These are phyloP conservation scores for Cytospora piceae DNA, from an alignment of 2,329 filamentous ascomycete species.

Conservation along the genomic window DNA sequence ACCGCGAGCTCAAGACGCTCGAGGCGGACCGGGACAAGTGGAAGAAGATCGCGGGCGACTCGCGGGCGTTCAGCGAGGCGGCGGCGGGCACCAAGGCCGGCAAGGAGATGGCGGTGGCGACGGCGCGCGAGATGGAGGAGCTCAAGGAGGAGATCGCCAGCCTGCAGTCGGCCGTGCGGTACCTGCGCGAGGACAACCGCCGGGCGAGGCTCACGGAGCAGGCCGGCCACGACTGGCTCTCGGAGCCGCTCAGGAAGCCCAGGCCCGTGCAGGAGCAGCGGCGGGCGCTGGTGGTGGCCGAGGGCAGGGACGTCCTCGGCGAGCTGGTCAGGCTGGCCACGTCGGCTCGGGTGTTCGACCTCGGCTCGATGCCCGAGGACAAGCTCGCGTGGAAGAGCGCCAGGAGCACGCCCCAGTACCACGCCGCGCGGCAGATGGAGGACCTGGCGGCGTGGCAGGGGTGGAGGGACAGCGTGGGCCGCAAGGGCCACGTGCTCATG, in stretches of 20 bases:
- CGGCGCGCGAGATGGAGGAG: conserved; percentile 72
- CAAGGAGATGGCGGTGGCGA: conserved; percentile 69
- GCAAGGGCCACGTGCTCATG: conserved; percentile 53
- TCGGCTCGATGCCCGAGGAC: conserved; percentile 60
- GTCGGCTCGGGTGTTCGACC: conserved; percentile 60
- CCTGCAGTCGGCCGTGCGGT: conserved; percentile 67
- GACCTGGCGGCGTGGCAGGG: conserved; percentile 65
- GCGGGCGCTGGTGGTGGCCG: conserved; percentile 56
- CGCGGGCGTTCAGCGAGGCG: conserved; percentile 56
- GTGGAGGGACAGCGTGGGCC: conserved; percentile 60
- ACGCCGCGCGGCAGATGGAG: conserved; percentile 67
- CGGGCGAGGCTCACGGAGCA: conserved; percentile 63
- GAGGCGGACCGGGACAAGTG: conserved; percentile 71
- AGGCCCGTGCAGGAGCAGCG: conserved; percentile 52
- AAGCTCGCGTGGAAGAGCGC: conserved; percentile 69
- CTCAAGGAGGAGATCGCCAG: conserved; percentile 70
- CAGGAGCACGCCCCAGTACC: conserved; percentile 66
- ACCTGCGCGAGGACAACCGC: conserved; percentile 68
- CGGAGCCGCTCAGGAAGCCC: conserved; percentile 60
- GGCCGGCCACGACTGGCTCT: conserved; percentile 62
- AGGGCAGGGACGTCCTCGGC: conserved; percentile 66
- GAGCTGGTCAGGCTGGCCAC: conserved; percentile 67
- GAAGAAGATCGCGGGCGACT: conserved; percentile 71
- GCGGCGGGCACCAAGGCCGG: conserved; percentile 55
- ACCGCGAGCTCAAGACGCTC: conserved; percentile 66